Percentiles rank a stretch among this genome's conserved stretches.
These are phyloP conservation scores for Closterium sp. DNA, from an alignment of 139 green algal genomes.

Conservation along the genomic window DNA sequence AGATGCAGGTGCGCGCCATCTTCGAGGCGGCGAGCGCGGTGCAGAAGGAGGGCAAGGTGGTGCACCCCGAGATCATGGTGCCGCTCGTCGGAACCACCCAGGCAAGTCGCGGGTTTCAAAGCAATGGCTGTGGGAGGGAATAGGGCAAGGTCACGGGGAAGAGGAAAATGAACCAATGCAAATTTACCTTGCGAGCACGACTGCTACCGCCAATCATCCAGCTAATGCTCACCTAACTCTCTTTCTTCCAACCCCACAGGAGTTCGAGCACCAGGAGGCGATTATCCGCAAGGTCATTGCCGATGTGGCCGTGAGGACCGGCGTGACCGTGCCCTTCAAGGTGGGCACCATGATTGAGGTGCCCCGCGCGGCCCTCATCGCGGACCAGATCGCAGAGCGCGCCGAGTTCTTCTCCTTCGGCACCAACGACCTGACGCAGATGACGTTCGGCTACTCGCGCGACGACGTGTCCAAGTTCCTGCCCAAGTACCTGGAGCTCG, in stretches of 20 bases:
- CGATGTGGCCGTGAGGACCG: conserved; percentile 48
- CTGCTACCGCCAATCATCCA: neutral
- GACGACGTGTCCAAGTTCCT: conserved; percentile 90
- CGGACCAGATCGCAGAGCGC: conserved; percentile 71
- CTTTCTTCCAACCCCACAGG: neutral
- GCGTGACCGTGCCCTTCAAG: conserved; percentile 56
- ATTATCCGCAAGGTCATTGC: conserved; percentile 30
- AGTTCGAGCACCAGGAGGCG: conserved; percentile 35
- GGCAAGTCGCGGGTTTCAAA: conserved; percentile 54
- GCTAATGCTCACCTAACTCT: neutral
- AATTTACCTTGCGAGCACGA: too few relatives aligned
- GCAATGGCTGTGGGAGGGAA: too few relatives aligned
- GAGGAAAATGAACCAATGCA: too few relatives aligned
- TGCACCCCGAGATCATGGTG: conserved; percentile 87
- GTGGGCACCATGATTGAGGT: conserved; percentile 94
- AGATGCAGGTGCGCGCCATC: conserved; percentile 77
- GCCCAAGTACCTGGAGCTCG: conserved; percentile 66
- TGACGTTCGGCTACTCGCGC: conserved; percentile 80
- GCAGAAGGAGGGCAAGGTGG: conserved; percentile 53
- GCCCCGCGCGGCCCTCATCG: conserved; percentile 75
- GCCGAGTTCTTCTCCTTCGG: conserved; percentile 93
- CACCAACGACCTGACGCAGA: conserved; percentile 93
- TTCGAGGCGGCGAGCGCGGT: conserved; percentile 77
- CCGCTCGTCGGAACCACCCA: conserved; percentile 76
- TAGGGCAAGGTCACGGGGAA: too few relatives aligned